Conservation (phyloP, 352 stramenopile species). For the Pseudoperonospora humuli region DNA sequence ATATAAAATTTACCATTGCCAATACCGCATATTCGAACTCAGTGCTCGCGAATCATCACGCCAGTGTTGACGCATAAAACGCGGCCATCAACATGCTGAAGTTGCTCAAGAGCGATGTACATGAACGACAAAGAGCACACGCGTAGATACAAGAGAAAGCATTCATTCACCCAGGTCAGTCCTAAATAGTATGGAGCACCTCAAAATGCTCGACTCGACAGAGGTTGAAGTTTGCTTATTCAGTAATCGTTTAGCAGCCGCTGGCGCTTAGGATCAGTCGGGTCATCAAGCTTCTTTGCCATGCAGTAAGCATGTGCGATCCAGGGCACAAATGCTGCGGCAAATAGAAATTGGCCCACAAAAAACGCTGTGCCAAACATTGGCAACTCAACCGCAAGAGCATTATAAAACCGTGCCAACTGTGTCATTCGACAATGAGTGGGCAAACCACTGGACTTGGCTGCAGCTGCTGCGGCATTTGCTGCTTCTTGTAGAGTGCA, state of each 20-base stretch:
- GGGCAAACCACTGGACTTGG: constrained; percentile 17
- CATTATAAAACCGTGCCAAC: constrained; percentile 76
- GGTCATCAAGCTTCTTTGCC: constrained; percentile 51
- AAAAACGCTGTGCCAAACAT: constrained; percentile 75
- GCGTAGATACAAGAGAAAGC: too few species aligned
- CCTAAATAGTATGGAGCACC: too few species aligned
- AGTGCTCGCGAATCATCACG: too few species aligned
- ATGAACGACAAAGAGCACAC: too few species aligned
- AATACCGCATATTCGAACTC: too few species aligned
- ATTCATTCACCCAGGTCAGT: too few species aligned
- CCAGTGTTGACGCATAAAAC: too few species aligned
- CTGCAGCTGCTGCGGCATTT: constrained; percentile 25
- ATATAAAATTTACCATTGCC: too few species aligned
- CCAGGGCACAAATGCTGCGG: constrained; percentile 71
- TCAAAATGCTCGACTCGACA: too few species aligned
- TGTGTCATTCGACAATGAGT: constrained; percentile 68
- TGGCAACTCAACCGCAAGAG: constrained; percentile 55
- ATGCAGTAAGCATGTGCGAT: constrained; percentile 64
- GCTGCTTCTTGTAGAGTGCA: constrained; percentile 69
- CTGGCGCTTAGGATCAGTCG: constrained; percentile 58
- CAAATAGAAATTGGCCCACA: constrained; percentile 62
- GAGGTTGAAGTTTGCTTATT: too few species aligned
- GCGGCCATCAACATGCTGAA: too few species aligned
- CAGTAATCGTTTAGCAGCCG: constrained; percentile 57
- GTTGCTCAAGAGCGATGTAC: too few species aligned